These are phyloP conservation scores for Oehlia diaphana DNA, from an alignment of 192 early-diverging fungal genomes.

Conservation along the genomic window DNA sequence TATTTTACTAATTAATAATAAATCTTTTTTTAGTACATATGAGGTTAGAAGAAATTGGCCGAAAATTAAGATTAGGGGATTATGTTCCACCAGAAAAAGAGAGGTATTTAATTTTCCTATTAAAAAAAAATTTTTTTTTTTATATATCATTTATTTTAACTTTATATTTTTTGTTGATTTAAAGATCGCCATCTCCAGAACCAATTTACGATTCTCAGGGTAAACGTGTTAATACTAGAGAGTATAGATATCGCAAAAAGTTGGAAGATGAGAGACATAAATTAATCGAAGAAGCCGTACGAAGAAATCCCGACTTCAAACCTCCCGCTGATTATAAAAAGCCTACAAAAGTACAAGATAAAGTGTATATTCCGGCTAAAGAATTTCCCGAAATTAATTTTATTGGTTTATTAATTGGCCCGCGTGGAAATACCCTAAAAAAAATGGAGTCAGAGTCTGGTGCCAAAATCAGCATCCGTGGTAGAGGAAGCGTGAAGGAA, in stretches of 20 bases:
- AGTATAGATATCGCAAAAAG: conserved; percentile 85
- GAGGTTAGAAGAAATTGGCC: conserved; percentile 89
- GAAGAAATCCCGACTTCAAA: conserved; percentile 75
- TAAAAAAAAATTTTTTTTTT: not conserved
- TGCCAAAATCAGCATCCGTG: conserved; percentile 95
- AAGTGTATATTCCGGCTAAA: conserved; percentile 92
- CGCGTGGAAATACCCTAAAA: conserved; percentile 95
- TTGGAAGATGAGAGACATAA: conserved; percentile 91
- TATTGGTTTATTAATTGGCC: conserved; percentile 95
- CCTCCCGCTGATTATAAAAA: conserved; percentile 91
- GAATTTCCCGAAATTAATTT: conserved; percentile 98
- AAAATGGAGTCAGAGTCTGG: conserved; percentile 94
- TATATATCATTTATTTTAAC: not conserved
- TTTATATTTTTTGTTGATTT: not conserved
- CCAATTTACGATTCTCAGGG: conserved; percentile 91
- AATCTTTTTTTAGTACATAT: conserved; percentile 60
- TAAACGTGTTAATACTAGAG: conserved; percentile 94
- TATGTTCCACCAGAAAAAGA: conserved; percentile 77
- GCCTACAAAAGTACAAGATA: conserved; percentile 82
- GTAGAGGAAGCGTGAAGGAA: conserved; percentile 95
- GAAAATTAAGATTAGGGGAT: conserved; percentile 79
- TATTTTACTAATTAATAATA: not conserved
- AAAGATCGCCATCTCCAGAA: conserved; percentile 94
- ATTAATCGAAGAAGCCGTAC: conserved; percentile 78
- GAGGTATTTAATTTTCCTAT: conserved; percentile 49